Conservation (phyloP, 495 filamentous ascomycete genomes). For the Lepidopterella palustris region DNA sequence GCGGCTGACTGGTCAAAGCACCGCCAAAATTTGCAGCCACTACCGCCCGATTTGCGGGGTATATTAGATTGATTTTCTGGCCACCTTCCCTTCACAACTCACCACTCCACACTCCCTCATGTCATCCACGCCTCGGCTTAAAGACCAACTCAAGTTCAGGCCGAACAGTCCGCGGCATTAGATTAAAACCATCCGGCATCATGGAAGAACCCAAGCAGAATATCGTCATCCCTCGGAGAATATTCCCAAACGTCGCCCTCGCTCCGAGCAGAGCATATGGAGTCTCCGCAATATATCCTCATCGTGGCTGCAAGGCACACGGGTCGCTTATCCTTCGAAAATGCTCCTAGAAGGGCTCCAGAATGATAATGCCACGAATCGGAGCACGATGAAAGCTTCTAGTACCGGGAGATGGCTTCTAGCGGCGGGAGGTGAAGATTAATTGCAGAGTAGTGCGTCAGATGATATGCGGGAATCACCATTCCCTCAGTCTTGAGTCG, state of each 20-base stretch:
- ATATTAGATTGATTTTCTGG: background rate
- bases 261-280: background rate
- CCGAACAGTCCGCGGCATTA: background rate
- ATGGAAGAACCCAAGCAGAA: background rate
- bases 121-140: background rate
- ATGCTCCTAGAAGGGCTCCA: background rate
- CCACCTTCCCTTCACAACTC: background rate
- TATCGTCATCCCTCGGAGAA: background rate
- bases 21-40: background rate
- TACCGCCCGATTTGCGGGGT: background rate
- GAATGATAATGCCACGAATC: background rate
- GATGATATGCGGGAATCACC: background rate
- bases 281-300: background rate
- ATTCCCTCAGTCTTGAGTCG: background rate
- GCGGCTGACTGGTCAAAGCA: background rate
- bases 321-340: constrained; percentile 2
- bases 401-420: background rate
- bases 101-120: background rate
- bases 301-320: background rate
- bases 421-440: background rate
- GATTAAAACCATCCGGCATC: background rate
- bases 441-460: background rate
- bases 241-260: background rate
- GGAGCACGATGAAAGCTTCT: background rate
- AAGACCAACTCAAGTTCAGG: background rate